Evolutionary conservation across 139 green algal genomes (phyloP).

Genomic region (Eudorina sp.): DNA sequence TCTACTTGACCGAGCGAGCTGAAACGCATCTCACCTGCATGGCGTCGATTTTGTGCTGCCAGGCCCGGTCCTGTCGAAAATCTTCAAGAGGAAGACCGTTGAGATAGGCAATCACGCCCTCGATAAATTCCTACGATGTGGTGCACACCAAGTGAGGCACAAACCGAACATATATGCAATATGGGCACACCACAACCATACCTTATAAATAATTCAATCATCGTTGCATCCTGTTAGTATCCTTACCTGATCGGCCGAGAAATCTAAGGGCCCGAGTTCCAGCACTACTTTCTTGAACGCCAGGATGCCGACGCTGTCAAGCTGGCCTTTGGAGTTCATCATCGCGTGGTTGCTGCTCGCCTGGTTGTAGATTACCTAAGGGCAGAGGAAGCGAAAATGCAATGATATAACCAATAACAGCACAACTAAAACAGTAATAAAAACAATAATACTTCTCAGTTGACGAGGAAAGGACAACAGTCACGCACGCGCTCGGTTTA

Average conservation of each 20-base stretch:
- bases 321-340: not conserved
- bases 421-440: no score
- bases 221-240: no score
- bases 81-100: constrained; percentile 79
- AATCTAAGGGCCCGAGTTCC: constrained; percentile 66
- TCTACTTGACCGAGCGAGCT: no score
- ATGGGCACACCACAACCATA: no score
- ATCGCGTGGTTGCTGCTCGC: constrained; percentile 31
- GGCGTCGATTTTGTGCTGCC: constrained; percentile 68
- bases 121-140: constrained; percentile 77
- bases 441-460: not conserved
- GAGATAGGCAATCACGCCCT: constrained; percentile 82
- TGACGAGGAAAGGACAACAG: no score
- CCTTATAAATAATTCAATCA: no score
- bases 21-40: constrained; percentile 65
- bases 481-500: no score
- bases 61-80: constrained; percentile 80
- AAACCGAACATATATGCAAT: no score
- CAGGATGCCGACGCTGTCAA: constrained; percentile 68
- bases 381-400: not conserved
- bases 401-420: no score
- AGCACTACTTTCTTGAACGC: constrained; percentile 85
- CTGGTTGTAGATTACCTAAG: constrained; percentile 43
- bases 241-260: constrained; percentile 67
- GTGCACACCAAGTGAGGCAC: no score